Evolutionary conservation across 2,329 filamentous ascomycete genomes (phyloP).

Genomic region (Penicillium sp.): DNA sequence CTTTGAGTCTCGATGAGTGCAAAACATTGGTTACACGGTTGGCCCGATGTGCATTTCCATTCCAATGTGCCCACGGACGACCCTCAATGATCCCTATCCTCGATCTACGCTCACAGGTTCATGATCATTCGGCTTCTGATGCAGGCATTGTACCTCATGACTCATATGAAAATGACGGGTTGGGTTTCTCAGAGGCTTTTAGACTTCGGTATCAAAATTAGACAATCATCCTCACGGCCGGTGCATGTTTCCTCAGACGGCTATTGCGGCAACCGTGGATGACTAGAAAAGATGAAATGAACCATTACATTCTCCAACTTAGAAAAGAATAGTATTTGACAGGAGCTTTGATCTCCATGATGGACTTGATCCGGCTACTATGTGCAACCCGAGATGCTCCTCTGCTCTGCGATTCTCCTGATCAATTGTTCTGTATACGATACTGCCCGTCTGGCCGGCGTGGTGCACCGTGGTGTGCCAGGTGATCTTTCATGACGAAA

Average conservation of each 20-base stretch:
- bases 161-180: conserved; percentile 7
- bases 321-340: too few relatives aligned
- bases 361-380: neutral
- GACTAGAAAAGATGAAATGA: too few relatives aligned
- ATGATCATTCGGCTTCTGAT: neutral
- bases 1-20: conserved; percentile 44
- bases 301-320: too few relatives aligned
- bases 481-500: neutral
- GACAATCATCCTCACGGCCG: neutral
- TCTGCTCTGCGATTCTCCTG: neutral
- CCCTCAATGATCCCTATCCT: conserved; percentile 53
- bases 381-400: neutral
- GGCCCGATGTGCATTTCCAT: conserved; percentile 50
- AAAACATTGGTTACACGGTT: conserved; percentile 42
- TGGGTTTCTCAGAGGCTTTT: conserved; percentile 24
- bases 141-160: neutral
- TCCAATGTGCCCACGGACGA: conserved; percentile 56
- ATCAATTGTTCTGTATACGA: too few relatives aligned
- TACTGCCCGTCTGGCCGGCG: too few relatives aligned
- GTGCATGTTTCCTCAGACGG: neutral
- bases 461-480: too few relatives aligned
- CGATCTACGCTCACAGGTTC: conserved; percentile 30
- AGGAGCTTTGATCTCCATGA: neutral
- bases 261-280: neutral
- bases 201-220: conserved; percentile 18